Evolutionary conservation across 2,329 filamentous ascomycete species (phyloP).

Genomic region (Phaeoacremonium minimum): DNA sequence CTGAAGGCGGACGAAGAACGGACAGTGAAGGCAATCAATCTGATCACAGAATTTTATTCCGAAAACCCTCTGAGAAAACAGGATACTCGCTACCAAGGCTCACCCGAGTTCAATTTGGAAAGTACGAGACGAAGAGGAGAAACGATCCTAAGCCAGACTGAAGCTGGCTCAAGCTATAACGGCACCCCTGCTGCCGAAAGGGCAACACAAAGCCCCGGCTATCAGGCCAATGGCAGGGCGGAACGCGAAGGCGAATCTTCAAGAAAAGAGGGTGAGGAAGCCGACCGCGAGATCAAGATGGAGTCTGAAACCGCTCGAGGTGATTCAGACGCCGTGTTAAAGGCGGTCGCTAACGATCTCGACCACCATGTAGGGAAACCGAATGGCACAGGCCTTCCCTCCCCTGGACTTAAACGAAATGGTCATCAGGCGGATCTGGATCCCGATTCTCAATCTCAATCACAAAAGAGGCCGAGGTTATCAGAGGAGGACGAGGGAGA

Average conservation of each 20-base stretch:
- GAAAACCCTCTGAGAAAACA: conserved; percentile 60
- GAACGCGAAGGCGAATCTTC: conserved; percentile 7
- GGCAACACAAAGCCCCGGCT: conserved; percentile 42
- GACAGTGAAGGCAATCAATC: conserved; percentile 68
- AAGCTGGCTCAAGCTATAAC: conserved; percentile 41
- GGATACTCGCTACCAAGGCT: conserved; percentile 44
- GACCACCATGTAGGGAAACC: conserved; percentile 14
- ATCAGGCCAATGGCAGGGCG: conserved; percentile 30
- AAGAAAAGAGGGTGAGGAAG: conserved; percentile 4
- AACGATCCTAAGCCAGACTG: conserved; percentile 30
- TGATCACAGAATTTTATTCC: conserved; percentile 66
- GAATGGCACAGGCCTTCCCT: conserved; percentile 15
- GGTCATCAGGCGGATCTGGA: conserved; percentile 16
- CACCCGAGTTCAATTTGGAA: conserved; percentile 52
- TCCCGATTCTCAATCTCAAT: conserved; percentile 11
- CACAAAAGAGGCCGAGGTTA: conserved; percentile 16
- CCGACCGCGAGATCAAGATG: conserved; percentile 4
- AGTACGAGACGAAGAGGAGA: conserved; percentile 48
- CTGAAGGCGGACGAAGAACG: conserved; percentile 67
- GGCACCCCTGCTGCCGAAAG: conserved; percentile 46
- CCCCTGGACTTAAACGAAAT: conserved; percentile 22
- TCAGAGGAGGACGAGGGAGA: conserved; percentile 19
- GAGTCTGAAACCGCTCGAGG: conserved; percentile 13
- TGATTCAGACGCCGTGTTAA: conserved; percentile 24
- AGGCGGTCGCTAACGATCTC: conserved; percentile 24